phyloP scores from a whole-genome alignment of 2,329 filamentous ascomycete species.

The Neocatenulostroma microsporum region DNA sequence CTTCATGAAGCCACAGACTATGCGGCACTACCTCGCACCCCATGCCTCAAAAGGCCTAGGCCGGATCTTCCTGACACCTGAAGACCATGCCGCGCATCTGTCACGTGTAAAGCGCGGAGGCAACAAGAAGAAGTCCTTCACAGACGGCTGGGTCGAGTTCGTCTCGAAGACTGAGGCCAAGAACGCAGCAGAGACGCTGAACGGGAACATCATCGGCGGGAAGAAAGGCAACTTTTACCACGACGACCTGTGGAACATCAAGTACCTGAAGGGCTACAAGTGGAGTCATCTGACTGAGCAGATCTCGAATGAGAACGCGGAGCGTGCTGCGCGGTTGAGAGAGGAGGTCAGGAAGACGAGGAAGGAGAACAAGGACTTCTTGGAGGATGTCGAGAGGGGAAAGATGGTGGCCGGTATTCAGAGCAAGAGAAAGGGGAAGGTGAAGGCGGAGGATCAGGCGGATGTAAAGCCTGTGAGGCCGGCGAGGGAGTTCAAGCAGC shows the following conservation, averaged over 20 bases:
- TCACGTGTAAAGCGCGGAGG: constrained; percentile 64
- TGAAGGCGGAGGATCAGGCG: constrained; percentile 25
- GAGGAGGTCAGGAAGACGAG: constrained; percentile 69
- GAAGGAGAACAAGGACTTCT: constrained; percentile 73
- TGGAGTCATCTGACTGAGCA: constrained; percentile 67
- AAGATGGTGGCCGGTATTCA: constrained; percentile 71
- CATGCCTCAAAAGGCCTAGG: constrained; percentile 61
- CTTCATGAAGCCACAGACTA: constrained; percentile 77
- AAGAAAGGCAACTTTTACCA: constrained; percentile 79
- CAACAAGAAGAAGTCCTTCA: constrained; percentile 75
- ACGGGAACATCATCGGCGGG: constrained; percentile 69
- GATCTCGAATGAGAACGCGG: constrained; percentile 73
- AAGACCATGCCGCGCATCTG: constrained; percentile 59
- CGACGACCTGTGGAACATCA: constrained; percentile 78
- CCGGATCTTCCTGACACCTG: constrained; percentile 70
- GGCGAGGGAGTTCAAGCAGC: constrained; percentile 58
- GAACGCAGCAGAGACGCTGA: constrained; percentile 65
- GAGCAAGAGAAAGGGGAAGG: constrained; percentile 49
- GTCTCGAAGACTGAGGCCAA: constrained; percentile 68
- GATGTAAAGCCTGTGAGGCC: constrained; percentile 16
- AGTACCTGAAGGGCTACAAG: constrained; percentile 77
- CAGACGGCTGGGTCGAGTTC: constrained; percentile 84
- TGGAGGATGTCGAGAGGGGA: constrained; percentile 67
- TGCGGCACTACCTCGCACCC: constrained; percentile 65
- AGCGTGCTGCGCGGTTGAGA: constrained; percentile 64